A percentile compares a stretch with the other conserved stretches of the same genome.
Conservation (phyloP, 1,284 basidiomycete genomes). For the Anthracocystis walkeri region DNA sequence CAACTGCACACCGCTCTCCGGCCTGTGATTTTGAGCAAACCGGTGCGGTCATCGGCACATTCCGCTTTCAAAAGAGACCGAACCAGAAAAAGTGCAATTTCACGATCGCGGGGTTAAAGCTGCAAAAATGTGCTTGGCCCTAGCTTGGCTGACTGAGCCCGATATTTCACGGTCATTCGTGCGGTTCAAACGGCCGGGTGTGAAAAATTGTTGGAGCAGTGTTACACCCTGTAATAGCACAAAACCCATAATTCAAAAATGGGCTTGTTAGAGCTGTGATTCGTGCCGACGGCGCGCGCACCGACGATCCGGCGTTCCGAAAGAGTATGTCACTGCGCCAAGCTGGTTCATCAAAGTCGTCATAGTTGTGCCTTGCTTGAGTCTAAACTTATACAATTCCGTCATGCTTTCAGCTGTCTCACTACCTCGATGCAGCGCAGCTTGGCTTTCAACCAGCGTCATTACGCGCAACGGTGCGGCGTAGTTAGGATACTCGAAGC, state of each 20-base stretch:
- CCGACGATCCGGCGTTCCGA: constrained; percentile 4
- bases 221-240: neutral
- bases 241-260: neutral
- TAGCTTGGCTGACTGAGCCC: neutral
- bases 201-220: neutral
- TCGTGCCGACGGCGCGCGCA: constrained; percentile 4
- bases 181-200: constrained; percentile 3
- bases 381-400: too few relatives aligned
- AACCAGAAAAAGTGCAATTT: neutral
- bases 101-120: neutral
- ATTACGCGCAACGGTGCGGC: too few relatives aligned
- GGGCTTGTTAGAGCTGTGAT: neutral
- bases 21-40: neutral
- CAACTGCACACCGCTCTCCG: neutral
- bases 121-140: constrained; percentile 4
- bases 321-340: too few relatives aligned
- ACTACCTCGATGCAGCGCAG: too few relatives aligned
- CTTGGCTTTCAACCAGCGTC: too few relatives aligned
- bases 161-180: constrained; percentile 1
- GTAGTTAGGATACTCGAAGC: too few relatives aligned
- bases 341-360: neutral
- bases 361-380: too few relatives aligned
- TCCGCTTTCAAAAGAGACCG: constrained; percentile 31
- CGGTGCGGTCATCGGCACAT: constrained; percentile 28
- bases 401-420: too few relatives aligned